Percentiles rank a stretch among this genome's conserved stretches.
phyloP scores from a whole-genome alignment of 768 basidiomycete species.

The Mycena capillaripes region DNA sequence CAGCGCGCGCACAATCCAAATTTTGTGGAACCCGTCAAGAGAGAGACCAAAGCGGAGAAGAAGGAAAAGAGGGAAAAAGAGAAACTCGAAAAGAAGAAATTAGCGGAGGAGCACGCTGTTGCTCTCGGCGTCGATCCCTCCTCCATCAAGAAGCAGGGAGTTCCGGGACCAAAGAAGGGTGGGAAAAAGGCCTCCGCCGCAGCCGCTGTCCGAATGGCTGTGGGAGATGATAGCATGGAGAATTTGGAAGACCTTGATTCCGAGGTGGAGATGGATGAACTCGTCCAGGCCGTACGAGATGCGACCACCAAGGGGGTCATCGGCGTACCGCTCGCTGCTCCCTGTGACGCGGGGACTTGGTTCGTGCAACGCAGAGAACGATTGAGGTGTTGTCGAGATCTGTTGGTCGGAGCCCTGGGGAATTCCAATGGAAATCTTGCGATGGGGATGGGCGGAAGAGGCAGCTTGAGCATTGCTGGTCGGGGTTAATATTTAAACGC shows the following conservation, averaged over 20 bases:
- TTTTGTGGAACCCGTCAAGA: slow-evolving; percentile 89
- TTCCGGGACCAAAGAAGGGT: slow-evolving; percentile 65
- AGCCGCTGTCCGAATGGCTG: slow-evolving; percentile 64
- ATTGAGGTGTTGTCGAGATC: slow-evolving; percentile 68
- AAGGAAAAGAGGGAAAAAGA: slow-evolving; percentile 88
- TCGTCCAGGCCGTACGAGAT: slow-evolving; percentile 71
- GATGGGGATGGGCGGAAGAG: slow-evolving; percentile 40
- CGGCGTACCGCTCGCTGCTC: slow-evolving; percentile 77
- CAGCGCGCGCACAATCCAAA: slow-evolving; percentile 90
- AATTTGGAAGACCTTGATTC: slow-evolving; percentile 87
- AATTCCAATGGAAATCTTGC: slow-evolving; percentile 53
- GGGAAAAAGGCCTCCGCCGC: slow-evolving; percentile 73
- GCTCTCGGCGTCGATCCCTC: slow-evolving; percentile 66
- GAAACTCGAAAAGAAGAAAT: slow-evolving; percentile 85
- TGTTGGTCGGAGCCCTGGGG: slow-evolving; percentile 67
- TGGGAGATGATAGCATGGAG: slow-evolving; percentile 73
- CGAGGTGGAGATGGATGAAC: slow-evolving; percentile 85
- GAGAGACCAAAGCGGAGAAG: slow-evolving; percentile 88
- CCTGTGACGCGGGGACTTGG: slow-evolving; percentile 84
- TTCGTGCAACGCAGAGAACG: slow-evolving; percentile 84
- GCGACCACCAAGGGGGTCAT: slow-evolving; percentile 72
- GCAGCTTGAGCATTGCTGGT: slow-evolving; percentile 45
- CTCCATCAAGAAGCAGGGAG: slow-evolving; percentile 59
- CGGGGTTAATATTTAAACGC: not conserved
- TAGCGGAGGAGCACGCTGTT: slow-evolving; percentile 78